A percentile compares a stretch with the other conserved stretches of the same genome.
Conservation (phyloP, 139 green algal species). For the Ettlia oleoabundans region DNA sequence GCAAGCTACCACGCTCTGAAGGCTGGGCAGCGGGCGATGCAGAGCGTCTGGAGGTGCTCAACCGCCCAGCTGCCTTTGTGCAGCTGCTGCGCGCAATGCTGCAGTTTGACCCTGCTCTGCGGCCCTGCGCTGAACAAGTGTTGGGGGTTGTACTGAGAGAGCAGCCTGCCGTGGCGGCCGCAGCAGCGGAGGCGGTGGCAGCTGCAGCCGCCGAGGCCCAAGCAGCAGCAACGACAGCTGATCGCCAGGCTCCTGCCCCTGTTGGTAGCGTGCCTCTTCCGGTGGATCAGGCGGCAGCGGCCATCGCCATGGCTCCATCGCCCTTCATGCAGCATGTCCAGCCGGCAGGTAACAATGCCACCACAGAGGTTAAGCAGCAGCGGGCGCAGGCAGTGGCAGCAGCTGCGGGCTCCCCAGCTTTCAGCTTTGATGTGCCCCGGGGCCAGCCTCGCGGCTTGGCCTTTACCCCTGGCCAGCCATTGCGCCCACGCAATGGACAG, state of each 20-base stretch:
- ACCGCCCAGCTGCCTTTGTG: conserved; percentile 33
- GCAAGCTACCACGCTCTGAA: conserved; percentile 13
- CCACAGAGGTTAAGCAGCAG: neutral
- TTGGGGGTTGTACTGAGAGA: conserved; percentile 13
- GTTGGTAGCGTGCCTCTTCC: neutral
- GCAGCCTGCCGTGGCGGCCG: neutral
- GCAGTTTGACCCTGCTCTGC: conserved; percentile 2
- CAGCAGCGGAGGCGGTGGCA: neutral
- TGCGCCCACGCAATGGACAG: neutral
- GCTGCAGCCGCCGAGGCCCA: neutral
- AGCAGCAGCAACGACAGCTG: too few relatives aligned
- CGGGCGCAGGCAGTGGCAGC: neutral
- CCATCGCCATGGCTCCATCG: neutral
- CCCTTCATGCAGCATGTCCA: conserved; percentile 9
- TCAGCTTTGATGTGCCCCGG: conserved; percentile 30
- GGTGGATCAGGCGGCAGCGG: neutral
- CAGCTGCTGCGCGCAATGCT: conserved; percentile 46
- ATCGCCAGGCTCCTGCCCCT: too few relatives aligned
- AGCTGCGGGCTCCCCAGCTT: neutral
- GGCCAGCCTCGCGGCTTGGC: neutral
- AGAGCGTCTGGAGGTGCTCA: neutral
- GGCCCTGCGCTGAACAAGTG: conserved; percentile 42
- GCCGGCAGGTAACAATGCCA: neutral
- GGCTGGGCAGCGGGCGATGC: neutral
- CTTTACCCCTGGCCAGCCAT: conserved; percentile 3